Evolutionary conservation across 768 basidiomycete species (phyloP).

Genomic region (Suillus weaverae): DNA sequence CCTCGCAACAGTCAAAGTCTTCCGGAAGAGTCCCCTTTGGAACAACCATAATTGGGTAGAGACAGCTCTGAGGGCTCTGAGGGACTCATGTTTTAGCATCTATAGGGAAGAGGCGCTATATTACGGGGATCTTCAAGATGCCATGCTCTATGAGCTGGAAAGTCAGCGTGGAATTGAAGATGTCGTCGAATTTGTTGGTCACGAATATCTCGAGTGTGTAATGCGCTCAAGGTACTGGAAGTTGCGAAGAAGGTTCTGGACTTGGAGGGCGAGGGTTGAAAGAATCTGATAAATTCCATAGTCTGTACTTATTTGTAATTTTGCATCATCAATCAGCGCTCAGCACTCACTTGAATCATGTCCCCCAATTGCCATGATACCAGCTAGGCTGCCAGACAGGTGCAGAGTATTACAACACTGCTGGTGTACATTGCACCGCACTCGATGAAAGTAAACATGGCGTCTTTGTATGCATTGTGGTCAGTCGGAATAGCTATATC

Average conservation of each 20-base stretch:
- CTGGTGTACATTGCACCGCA: constrained; percentile 19
- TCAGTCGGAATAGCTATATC: neutral
- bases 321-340: neutral
- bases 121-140: neutral
- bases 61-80: neutral
- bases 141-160: neutral
- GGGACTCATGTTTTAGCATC: neutral
- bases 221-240: too few species aligned
- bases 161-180: neutral
- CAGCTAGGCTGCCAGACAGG: neutral
- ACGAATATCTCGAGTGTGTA: neutral
- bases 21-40: neutral
- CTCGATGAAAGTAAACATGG: constrained; percentile 18
- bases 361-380: neutral
- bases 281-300: neutral
- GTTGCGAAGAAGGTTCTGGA: too few species aligned
- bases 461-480: constrained; percentile 6
- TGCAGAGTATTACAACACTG: constrained; percentile 13
- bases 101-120: neutral
- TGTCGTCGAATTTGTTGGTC: neutral
- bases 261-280: neutral
- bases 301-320: neutral
- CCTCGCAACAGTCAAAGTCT: neutral
- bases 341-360: neutral
- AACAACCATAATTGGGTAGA: neutral